Percentiles rank a stretch among this genome's conserved stretches.
Evolutionary conservation across 352 stramenopile genomes (phyloP).

Genomic region (Phytophthora lateralis): DNA sequence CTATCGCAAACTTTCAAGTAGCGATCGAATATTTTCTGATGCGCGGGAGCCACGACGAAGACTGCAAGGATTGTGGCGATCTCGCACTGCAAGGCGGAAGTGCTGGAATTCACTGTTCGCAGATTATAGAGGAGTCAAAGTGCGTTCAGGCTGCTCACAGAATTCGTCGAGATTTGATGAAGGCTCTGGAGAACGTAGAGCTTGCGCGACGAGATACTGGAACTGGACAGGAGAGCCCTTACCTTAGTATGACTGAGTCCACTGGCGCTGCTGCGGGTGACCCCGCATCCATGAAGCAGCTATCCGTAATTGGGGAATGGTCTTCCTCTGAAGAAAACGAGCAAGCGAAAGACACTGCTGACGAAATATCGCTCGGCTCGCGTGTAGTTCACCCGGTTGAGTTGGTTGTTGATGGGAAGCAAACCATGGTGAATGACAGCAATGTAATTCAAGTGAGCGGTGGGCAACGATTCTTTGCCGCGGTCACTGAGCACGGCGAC

Average conservation of each 20-base stretch:
- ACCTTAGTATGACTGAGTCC: neutral
- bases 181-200: slow-evolving; percentile 27
- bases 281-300: slow-evolving; percentile 11
- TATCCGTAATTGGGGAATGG: slow-evolving; percentile 62
- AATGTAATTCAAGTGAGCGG: slow-evolving; percentile 46
- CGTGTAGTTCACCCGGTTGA: slow-evolving; percentile 27
- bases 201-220: slow-evolving; percentile 26
- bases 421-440: neutral
- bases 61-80: slow-evolving; percentile 28
- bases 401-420: slow-evolving; percentile 20
- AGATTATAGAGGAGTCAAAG: slow-evolving; percentile 33
- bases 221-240: slow-evolving; percentile 14
- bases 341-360: neutral
- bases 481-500: slow-evolving; percentile 42
- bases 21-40: slow-evolving; percentile 79
- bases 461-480: slow-evolving; percentile 69
- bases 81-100: slow-evolving; percentile 22
- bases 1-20: slow-evolving; percentile 82
- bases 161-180: slow-evolving; percentile 34
- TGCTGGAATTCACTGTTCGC: slow-evolving; percentile 16
- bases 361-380: neutral
- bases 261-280: slow-evolving; percentile 3
- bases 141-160: slow-evolving; percentile 28
- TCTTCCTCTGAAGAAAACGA: slow-evolving; percentile 21
- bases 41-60: slow-evolving; percentile 39